phyloP scores from a whole-genome alignment of 1,284 basidiomycete species.

The Rhodotorula mucilaginosa region DNA sequence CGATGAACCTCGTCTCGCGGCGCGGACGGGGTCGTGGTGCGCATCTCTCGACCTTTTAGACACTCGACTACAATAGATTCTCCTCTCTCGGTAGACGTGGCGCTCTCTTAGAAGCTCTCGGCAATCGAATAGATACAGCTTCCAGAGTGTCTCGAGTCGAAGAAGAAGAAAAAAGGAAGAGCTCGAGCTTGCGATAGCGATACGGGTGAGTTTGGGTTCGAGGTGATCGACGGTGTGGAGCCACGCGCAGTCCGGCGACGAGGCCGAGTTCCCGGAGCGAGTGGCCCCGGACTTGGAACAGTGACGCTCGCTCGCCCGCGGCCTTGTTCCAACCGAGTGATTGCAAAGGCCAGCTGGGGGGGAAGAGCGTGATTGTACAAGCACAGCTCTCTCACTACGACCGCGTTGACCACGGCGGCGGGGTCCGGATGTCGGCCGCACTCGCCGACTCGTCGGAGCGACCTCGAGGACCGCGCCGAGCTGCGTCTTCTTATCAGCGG shows the following conservation, averaged over 20 bases:
- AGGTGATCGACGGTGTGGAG: too few species aligned
- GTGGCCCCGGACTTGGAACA: background rate
- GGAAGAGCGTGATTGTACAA: background rate
- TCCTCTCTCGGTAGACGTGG: too few species aligned
- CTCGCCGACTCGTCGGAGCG: background rate
- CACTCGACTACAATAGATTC: too few species aligned
- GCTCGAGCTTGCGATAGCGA: too few species aligned
- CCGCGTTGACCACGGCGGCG: background rate
- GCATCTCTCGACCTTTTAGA: slow-evolving; percentile 24
- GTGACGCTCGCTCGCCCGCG: background rate
- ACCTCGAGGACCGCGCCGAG: background rate
- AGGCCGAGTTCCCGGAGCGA: too few species aligned
- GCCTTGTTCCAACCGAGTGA: background rate
- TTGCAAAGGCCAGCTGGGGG: background rate
- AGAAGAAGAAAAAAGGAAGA: background rate
- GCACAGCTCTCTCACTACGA: background rate
- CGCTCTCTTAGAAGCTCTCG: too few species aligned
- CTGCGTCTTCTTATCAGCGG: background rate
- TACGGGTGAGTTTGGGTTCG: too few species aligned
- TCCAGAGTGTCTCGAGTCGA: too few species aligned
- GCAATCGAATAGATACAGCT: too few species aligned
- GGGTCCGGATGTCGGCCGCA: background rate
- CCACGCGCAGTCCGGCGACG: too few species aligned
- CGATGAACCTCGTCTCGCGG: slow-evolving; percentile 23
- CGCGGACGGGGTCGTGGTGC: slow-evolving; percentile 17